Evolutionary conservation across 768 basidiomycete genomes (phyloP).

Genomic region (Tephrocybe sp.): DNA sequence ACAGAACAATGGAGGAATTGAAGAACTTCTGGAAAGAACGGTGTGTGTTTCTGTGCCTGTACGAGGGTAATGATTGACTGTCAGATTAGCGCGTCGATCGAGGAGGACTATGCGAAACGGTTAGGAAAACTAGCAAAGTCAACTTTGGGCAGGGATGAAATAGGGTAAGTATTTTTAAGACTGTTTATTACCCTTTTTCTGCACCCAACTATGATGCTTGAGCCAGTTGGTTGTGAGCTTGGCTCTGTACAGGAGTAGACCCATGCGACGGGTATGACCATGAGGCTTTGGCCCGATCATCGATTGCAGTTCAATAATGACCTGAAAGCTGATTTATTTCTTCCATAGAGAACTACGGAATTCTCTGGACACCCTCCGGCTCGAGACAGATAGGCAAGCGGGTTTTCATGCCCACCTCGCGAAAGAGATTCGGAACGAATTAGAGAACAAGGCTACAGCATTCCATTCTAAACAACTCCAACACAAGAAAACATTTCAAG

Average conservation of each 20-base stretch:
- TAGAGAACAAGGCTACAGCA: conserved; percentile 62
- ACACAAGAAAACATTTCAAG: conserved; percentile 72
- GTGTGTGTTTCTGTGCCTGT: conserved; percentile 41
- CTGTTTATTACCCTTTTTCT: neutral
- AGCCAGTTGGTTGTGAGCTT: neutral
- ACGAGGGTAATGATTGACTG: conserved; percentile 4
- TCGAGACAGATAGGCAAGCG: conserved; percentile 84
- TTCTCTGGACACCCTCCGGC: conserved; percentile 73
- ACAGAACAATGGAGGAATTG: conserved; percentile 86
- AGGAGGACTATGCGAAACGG: conserved; percentile 93
- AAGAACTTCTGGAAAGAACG: conserved; percentile 91
- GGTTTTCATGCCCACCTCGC: conserved; percentile 71
- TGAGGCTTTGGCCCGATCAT: conserved; percentile 4
- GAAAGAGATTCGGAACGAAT: conserved; percentile 67
- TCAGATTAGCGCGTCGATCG: conserved; percentile 69
- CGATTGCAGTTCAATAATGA: neutral
- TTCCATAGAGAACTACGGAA: conserved; percentile 70
- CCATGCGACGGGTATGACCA: neutral
- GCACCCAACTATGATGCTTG: neutral
- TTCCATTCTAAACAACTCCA: conserved; percentile 66
- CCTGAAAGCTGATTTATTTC: neutral
- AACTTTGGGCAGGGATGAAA: conserved; percentile 83
- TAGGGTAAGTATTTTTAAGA: conserved; percentile 69
- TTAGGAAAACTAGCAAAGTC: conserved; percentile 75
- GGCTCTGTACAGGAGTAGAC: neutral